A percentile compares a stretch with the other conserved stretches of the same genome.
Conservation (phyloP, 768 basidiomycete genomes). For the Termitomyces sp. region DNA sequence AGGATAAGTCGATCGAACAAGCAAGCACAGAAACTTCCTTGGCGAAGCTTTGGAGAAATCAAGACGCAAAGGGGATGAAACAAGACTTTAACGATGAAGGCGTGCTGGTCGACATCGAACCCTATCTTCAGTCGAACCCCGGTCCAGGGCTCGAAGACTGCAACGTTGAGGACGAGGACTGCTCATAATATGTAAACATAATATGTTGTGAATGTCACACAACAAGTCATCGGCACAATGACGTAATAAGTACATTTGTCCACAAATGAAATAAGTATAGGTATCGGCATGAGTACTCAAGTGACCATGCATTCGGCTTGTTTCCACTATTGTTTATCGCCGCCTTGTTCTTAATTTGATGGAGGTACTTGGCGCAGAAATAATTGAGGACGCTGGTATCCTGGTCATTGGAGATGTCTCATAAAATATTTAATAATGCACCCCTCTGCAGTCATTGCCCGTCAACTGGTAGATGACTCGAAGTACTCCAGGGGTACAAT, state of each 20-base stretch:
- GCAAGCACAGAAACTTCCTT: constrained; percentile 72
- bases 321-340: background rate
- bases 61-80: constrained; percentile 38
- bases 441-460: constrained; percentile 17
- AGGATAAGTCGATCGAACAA: constrained; percentile 69
- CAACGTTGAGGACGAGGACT: background rate
- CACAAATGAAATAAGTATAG: too few species aligned
- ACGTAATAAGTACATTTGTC: too few species aligned
- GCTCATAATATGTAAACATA: too few species aligned
- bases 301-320: background rate
- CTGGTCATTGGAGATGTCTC: too few species aligned
- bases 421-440: background rate
- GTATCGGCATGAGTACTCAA: too few species aligned
- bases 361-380: constrained; percentile 26
- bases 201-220: too few species aligned
- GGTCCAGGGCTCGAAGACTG: constrained; percentile 10
- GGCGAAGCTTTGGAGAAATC: constrained; percentile 60
- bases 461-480: constrained; percentile 26
- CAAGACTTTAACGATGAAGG: constrained; percentile 46
- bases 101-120: constrained; percentile 49
- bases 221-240: too few species aligned
- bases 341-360: background rate
- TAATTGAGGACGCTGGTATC: constrained; percentile 45
- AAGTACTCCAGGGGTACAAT: constrained; percentile 20
- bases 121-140: constrained; percentile 22